phyloP scores from a whole-genome alignment of 768 basidiomycete species.

The Galerina sulciceps region DNA sequence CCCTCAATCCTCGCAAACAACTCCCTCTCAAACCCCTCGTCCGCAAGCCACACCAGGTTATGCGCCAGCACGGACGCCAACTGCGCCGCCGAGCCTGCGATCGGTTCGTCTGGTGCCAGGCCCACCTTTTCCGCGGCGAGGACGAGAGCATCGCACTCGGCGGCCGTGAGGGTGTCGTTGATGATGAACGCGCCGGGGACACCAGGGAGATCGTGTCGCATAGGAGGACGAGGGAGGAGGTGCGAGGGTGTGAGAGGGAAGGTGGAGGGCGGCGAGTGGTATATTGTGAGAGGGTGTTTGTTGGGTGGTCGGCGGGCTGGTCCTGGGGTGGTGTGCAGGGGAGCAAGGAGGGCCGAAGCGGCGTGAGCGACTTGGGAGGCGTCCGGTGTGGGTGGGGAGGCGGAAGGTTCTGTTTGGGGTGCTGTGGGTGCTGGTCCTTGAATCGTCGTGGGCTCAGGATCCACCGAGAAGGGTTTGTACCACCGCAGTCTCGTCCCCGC shows the following conservation, averaged over 20 bases:
- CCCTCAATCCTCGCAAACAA: constrained; percentile 47
- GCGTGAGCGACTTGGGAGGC: constrained; percentile 16
- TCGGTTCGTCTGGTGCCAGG: constrained; percentile 54
- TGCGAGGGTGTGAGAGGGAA: constrained; percentile 31
- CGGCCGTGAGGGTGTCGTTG: constrained; percentile 46
- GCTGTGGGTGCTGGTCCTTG: not conserved
- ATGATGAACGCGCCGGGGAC: constrained; percentile 53
- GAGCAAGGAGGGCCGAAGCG: constrained; percentile 24
- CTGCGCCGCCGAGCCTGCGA: constrained; percentile 47
- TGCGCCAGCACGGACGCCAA: constrained; percentile 50
- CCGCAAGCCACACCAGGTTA: constrained; percentile 59
- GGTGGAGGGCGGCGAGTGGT: constrained; percentile 40
- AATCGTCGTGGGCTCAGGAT: constrained; percentile 14
- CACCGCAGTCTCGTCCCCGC: constrained; percentile 34
- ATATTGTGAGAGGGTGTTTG: constrained; percentile 54
- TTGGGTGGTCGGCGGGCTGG: constrained; percentile 57
- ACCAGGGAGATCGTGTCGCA: constrained; percentile 42
- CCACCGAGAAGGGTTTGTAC: constrained; percentile 36
- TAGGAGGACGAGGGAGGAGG: constrained; percentile 29
- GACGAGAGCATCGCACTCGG: constrained; percentile 50
- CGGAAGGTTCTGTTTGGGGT: too few relatives aligned
- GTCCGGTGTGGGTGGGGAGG: not conserved
- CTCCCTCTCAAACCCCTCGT: constrained; percentile 41
- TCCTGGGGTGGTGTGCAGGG: constrained; percentile 43
- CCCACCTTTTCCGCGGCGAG: constrained; percentile 49